phyloP scores from a whole-genome alignment of 2,329 filamentous ascomycete genomes.

The Alternaria consortialis region DNA sequence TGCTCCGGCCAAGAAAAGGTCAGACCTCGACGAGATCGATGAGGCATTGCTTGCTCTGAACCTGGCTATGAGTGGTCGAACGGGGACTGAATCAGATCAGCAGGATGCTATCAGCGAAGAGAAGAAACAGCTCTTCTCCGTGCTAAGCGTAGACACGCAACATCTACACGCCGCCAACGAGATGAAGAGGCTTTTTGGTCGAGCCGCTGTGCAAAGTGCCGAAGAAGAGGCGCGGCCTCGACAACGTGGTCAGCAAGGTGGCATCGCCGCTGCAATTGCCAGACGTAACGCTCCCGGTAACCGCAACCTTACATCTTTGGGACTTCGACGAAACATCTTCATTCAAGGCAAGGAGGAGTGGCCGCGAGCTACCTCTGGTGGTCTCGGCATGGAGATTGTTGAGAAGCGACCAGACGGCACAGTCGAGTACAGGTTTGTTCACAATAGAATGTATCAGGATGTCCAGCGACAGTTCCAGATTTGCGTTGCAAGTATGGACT shows the following conservation, averaged over 20 bases:
- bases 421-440: conserved; percentile 79
- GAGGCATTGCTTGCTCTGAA: conserved; percentile 67
- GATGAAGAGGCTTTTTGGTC: conserved; percentile 81
- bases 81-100: conserved; percentile 27
- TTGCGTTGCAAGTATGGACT: conserved; percentile 84
- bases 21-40: conserved; percentile 71
- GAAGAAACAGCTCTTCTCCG: conserved; percentile 59
- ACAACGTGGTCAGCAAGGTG: conserved; percentile 64
- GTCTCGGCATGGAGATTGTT: conserved; percentile 80
- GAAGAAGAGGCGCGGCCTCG: conserved; percentile 62
- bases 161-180: conserved; percentile 89
- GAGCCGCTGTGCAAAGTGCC: conserved; percentile 66
- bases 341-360: conserved; percentile 88
- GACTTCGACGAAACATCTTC: conserved; percentile 80
- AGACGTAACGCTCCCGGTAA: conserved; percentile 64
- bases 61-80: conserved; percentile 38
- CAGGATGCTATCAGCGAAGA: conserved; percentile 46
- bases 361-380: conserved; percentile 80
- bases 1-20: conserved; percentile 34
- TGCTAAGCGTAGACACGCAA: conserved; percentile 71
- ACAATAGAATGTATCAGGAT: conserved; percentile 76
- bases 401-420: conserved; percentile 65
- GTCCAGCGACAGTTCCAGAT: conserved; percentile 79
- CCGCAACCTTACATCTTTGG: conserved; percentile 73
- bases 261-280: conserved; percentile 66